A percentile compares a stretch with the other conserved stretches of the same genome.
phyloP scores from a whole-genome alignment of 1,284 basidiomycete species.

The Apiotrichum domesticum region DNA sequence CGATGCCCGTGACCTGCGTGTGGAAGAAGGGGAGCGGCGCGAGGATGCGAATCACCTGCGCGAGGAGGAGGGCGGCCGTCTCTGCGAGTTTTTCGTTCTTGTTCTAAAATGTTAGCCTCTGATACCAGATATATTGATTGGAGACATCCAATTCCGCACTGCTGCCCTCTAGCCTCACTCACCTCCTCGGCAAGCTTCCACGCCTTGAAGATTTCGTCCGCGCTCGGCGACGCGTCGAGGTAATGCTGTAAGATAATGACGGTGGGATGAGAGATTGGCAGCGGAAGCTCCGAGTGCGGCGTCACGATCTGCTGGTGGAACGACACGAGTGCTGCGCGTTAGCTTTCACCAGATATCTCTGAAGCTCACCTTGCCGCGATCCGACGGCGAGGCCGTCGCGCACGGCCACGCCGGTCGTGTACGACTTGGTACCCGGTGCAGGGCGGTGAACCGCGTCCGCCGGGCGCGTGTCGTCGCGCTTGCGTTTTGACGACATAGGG shows the following conservation, averaged over 20 bases:
- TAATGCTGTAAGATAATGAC: conserved; percentile 47
- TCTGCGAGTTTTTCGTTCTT: conserved; percentile 38
- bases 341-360: neutral
- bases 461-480: conserved; percentile 22
- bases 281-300: conserved; percentile 34
- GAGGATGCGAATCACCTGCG: conserved; percentile 40
- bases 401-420: conserved; percentile 36
- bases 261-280: conserved; percentile 41
- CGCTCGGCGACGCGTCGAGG: conserved; percentile 41
- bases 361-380: conserved; percentile 36
- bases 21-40: conserved; percentile 47
- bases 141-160: too few relatives aligned
- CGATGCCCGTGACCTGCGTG: conserved; percentile 34
- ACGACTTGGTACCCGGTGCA: conserved; percentile 30
- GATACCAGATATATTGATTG: too few relatives aligned
- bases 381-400: conserved; percentile 37
- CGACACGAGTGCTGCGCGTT: conserved; percentile 36
- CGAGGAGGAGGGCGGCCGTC: conserved; percentile 34
- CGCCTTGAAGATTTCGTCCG: conserved; percentile 43
- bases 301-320: conserved; percentile 46
- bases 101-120: conserved; percentile 13
- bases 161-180: conserved; percentile 3
- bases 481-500: conserved; percentile 32
- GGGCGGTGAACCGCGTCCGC: conserved; percentile 26
- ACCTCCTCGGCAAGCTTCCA: conserved; percentile 45